Evolutionary conservation across 164 flowering plant genomes (phyloP).

Genomic region (Umbilicus rupestris): DNA sequence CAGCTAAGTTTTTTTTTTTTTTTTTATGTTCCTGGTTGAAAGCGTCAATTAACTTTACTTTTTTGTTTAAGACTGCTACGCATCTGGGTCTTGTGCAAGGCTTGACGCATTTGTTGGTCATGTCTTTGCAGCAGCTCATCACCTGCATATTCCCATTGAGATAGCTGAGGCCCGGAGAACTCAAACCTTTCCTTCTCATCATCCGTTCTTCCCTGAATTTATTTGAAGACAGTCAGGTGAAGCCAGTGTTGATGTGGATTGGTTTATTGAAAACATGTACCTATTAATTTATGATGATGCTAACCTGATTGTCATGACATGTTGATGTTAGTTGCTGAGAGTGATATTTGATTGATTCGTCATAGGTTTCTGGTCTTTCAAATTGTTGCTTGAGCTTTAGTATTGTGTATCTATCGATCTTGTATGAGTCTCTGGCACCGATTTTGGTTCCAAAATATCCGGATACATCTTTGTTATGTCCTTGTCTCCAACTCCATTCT

Average conservation of each 20-base stretch:
- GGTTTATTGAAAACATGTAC: background rate
- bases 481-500: slow-evolving; percentile 15
- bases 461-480: slow-evolving; percentile 16
- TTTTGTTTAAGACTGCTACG: slow-evolving; percentile 17
- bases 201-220: slow-evolving; percentile 6
- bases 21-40: background rate
- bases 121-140: slow-evolving; percentile 22
- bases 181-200: slow-evolving; percentile 12
- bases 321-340: slow-evolving; percentile 15
- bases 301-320: slow-evolving; percentile 11
- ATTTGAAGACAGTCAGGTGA: background rate
- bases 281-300: background rate
- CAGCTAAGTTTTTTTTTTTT: background rate
- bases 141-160: slow-evolving; percentile 12
- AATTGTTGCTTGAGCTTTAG: slow-evolving; percentile 11
- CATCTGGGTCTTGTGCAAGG: slow-evolving; percentile 20
- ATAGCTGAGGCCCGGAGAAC: slow-evolving; percentile 20
- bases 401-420: slow-evolving; percentile 3
- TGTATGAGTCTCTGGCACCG: slow-evolving; percentile 5
- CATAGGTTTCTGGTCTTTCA: slow-evolving; percentile 12
- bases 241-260: background rate
- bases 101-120: slow-evolving; percentile 21
- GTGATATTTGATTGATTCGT: slow-evolving; percentile 12
- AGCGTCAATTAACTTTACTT: background rate
- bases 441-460: slow-evolving; percentile 12